Conservation (phyloP, 257 asterid species). For the Lithospermum erythrorhizon region DNA sequence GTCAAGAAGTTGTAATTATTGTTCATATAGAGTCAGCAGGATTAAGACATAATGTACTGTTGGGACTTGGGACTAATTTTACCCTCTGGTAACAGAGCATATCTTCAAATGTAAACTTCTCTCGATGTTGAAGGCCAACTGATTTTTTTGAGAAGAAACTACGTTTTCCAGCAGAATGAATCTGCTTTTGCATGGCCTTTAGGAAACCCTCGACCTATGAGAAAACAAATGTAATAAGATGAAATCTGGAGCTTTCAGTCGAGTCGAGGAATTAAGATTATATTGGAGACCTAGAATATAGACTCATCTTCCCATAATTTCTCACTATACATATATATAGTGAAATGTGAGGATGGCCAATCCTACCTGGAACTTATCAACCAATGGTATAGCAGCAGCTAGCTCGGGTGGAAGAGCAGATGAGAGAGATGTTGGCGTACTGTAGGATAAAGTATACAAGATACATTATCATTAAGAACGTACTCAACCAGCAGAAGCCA, state of each 20-base stretch:
- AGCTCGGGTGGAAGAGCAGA: slow-evolving; percentile 84
- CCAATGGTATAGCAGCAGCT: slow-evolving; percentile 80
- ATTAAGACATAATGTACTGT: slow-evolving; percentile 8
- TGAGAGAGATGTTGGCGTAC: slow-evolving; percentile 77
- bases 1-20: slow-evolving; percentile 19
- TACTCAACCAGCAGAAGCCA: background rate
- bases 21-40: slow-evolving; percentile 15
- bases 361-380: slow-evolving; percentile 84
- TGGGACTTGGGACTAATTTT: slow-evolving; percentile 8
- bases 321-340: background rate
- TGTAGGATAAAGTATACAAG: slow-evolving; percentile 25
- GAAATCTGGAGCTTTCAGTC: slow-evolving; percentile 1
- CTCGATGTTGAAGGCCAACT: slow-evolving; percentile 60
- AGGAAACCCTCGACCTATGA: slow-evolving; percentile 82
- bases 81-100: slow-evolving; percentile 97
- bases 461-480: slow-evolving; percentile 12
- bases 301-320: background rate
- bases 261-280: background rate
- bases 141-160: slow-evolving; percentile 84
- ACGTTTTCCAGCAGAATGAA: slow-evolving; percentile 70
- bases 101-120: slow-evolving; percentile 88
- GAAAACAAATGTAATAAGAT: slow-evolving; percentile 6
- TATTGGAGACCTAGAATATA: background rate
- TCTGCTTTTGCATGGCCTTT: slow-evolving; percentile 97
- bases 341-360: background rate